Evolutionary conservation across 2,329 filamentous ascomycete genomes (phyloP), one percentile per base, ranked within the genome.

Genomic region (Colletotrichum costaricense): DNA sequence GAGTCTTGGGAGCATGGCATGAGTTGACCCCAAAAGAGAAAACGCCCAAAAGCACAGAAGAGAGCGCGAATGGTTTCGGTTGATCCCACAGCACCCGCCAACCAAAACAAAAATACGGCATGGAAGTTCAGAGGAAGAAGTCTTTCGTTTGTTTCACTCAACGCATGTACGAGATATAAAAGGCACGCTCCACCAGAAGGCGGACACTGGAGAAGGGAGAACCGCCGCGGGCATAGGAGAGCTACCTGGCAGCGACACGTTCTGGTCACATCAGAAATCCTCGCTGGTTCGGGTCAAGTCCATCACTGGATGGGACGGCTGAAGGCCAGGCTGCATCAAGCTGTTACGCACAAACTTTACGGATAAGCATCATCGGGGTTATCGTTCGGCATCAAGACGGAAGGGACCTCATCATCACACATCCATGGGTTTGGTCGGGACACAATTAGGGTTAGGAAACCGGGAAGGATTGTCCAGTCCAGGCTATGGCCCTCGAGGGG

Each of bases 381-480:
- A 65, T 63, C 60, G 67, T 62, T 72, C 67, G 72, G 63, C 68
- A 74, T 74, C 56, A 63, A 74, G 68, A 72, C 63, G 63, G 68
- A 63, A 55, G 35, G 71, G 62, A 46, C 55, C 24, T 58, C 52
- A 71, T 64, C 68, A 72, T 72, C 62, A n/a, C 42, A 30, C 64
- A 63, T 52, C 30, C 26, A 56, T 35, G 46, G 49, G 28, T 55
- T 63, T 46, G 54, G 56, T 56, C 19, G 49, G 68, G 8, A 63
- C 26, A 57, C 38, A 54, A 52, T 14, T 19, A 14, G 28, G 65
- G 58, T 49, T n/a, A 49, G 57, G 52, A 42, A 65, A 22, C 52
- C 54, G 42, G 55, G 24, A 62, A 52, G 62, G 60, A 46, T 58
- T 49, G 56, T 52, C 68, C 68, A 60, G 52, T 33, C 57, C 57